Conservation (phyloP, 108 stramenopile species). For the Chaetoceros muelleri region DNA sequence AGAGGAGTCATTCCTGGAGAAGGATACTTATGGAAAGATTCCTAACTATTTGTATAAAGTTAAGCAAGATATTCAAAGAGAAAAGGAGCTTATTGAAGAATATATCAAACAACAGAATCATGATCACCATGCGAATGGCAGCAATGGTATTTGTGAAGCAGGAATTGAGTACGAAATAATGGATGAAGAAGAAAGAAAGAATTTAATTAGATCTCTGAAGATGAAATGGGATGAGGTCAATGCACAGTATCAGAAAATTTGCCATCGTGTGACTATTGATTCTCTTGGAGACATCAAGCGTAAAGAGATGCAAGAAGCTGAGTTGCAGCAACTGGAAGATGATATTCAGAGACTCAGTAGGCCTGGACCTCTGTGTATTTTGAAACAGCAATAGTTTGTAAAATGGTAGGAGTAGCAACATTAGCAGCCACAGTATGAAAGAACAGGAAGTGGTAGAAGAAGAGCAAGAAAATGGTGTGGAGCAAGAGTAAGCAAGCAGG, state of each 20-base stretch:
- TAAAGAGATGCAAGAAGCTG: slow-evolving; percentile 55
- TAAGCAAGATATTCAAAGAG: slow-evolving; percentile 48
- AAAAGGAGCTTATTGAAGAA: slow-evolving; percentile 64
- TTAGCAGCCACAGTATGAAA: no score
- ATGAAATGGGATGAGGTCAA: slow-evolving; percentile 72
- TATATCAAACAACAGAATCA: slow-evolving; percentile 62
- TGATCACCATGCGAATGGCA: slow-evolving; percentile 1
- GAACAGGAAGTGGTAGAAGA: no score
- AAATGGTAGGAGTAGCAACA: no score
- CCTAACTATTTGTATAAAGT: slow-evolving; percentile 60
- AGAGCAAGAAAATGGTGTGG: no score
- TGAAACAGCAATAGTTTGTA: slow-evolving; percentile 9
- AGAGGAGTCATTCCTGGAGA: slow-evolving; percentile 34
- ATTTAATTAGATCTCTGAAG: slow-evolving; percentile 56
- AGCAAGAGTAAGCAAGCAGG: no score
- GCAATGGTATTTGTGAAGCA: background rate
- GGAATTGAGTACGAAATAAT: slow-evolving; percentile 31
- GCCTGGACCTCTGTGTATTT: slow-evolving; percentile 28
- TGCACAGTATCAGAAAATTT: slow-evolving; percentile 50
- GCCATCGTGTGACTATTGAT: slow-evolving; percentile 55
- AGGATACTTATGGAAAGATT: slow-evolving; percentile 77
- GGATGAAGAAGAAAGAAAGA: slow-evolving; percentile 44
- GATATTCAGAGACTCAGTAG: slow-evolving; percentile 44
- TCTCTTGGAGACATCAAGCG: slow-evolving; percentile 42
- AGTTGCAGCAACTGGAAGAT: slow-evolving; percentile 56